phyloP scores from a whole-genome alignment of 2,329 filamentous ascomycete genomes.

The Epichloe typhina region DNA sequence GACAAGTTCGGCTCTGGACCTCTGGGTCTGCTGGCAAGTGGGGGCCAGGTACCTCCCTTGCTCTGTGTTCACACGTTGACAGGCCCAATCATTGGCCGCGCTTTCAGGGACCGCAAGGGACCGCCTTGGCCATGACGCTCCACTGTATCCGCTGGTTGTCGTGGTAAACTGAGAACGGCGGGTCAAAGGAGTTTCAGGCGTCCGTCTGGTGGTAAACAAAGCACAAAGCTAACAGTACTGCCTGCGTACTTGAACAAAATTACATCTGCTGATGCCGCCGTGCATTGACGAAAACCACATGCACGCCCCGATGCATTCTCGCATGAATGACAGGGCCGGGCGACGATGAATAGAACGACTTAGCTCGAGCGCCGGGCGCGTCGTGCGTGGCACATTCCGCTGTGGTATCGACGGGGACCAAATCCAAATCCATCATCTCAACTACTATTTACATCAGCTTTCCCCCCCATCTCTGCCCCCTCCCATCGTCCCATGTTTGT shows the following conservation, averaged over 20 bases:
- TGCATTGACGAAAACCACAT: neutral
- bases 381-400: neutral
- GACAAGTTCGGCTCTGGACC: neutral
- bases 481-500: neutral
- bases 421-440: neutral
- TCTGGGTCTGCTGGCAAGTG: no score
- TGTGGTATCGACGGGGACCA: no score
- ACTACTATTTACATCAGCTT: neutral
- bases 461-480: no score
- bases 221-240: no score
- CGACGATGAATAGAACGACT: neutral
- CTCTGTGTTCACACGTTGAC: no score
- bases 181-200: neutral
- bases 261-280: neutral
- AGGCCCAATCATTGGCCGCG: no score
- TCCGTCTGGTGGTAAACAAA: neutral
- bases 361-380: neutral
- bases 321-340: neutral
- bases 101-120: neutral
- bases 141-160: conserved; percentile 10
- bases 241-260: no score
- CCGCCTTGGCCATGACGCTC: neutral
- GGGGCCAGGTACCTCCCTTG: neutral
- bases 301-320: neutral
- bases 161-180: conserved; percentile 8